Percentiles rank a stretch among this genome's conserved stretches.
phyloP scores from a whole-genome alignment of 495 filamentous ascomycete species.

The Ascodesmis nigricans region DNA sequence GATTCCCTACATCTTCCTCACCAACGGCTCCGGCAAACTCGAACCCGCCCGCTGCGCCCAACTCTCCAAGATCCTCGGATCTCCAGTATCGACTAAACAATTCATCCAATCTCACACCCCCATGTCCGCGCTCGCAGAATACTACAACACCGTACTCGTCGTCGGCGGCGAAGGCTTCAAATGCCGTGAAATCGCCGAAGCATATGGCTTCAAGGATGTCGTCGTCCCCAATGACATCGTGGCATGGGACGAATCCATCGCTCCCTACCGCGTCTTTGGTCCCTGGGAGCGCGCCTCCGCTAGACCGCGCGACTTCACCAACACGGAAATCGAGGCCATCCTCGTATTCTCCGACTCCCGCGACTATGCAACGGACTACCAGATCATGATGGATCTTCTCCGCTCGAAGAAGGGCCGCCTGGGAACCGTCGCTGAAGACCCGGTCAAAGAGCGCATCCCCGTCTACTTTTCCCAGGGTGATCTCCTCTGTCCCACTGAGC shows the following conservation, averaged over 20 bases:
- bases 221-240: constrained; percentile 45
- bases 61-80: constrained; percentile 34
- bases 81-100: constrained; percentile 37
- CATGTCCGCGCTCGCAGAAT: constrained; percentile 42
- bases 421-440: constrained; percentile 43
- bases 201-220: constrained; percentile 44
- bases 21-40: constrained; percentile 43
- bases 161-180: constrained; percentile 44
- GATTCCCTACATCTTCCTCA: constrained; percentile 49
- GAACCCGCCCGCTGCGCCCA: constrained; percentile 36
- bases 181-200: constrained; percentile 42
- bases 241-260: constrained; percentile 37
- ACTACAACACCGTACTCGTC: constrained; percentile 42
- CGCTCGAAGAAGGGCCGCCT: constrained; percentile 49
- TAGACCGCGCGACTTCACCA: constrained; percentile 38
- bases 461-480: constrained; percentile 33
- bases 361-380: constrained; percentile 65
- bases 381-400: constrained; percentile 70
- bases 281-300: constrained; percentile 36
- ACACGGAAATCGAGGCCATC: constrained; percentile 59
- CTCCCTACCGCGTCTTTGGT: constrained; percentile 38
- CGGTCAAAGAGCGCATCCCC: constrained; percentile 44
- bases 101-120: constrained; percentile 49
- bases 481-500: constrained; percentile 53
- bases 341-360: constrained; percentile 64